Evolutionary conservation across 768 basidiomycete genomes (phyloP), one percentile per base, ranked within the genome.

Genomic region (Crucibulum laeve): DNA sequence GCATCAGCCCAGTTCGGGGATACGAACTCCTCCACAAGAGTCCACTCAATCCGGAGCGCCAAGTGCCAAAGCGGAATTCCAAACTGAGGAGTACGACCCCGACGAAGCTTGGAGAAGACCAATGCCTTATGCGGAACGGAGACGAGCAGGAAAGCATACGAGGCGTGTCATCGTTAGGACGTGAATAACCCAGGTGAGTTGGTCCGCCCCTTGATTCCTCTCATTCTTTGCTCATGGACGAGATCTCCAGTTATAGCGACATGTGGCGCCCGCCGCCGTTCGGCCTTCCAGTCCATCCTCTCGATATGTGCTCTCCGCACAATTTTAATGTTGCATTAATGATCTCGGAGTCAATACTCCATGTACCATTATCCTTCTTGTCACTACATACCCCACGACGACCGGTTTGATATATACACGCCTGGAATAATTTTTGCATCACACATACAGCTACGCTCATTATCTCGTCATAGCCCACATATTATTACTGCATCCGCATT

Each of bases 81-180:
- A 54, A 26, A 54, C 62, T 38, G 80, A 81, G 14, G 80, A 79
- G 28, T 74, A 70, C 53, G 80, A 84, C 43, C 57, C 71, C 19
- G 86, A 87, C 56, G 84, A 88, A 48, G 67, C 80, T 21, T 88
- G 86, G 86, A 68, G 79, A 23, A 66, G 76, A 34, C 83, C 86
- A 1, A 87, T 80, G 61, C 85, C 87, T 17, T 80, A 83, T 54
- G 75, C 77, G 30, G 86, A 87, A 58, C 78, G 87, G 18, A 69
- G 87, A 43, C 71, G 87, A 44, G 87, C 87, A 40, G 87, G 87
- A 39, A 90, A 90, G 59, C 87, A 89, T 58, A 89, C 87, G 18
- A 73, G 71, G 55, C 76, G 87, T 42, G 80, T 88, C 25, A 78
- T 88, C 49, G 79, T 84, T 46, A 65, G 76, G 56, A 65, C 64